phyloP scores from a whole-genome alignment of 768 basidiomycete genomes.

The Dacryopinax primogenitus region DNA sequence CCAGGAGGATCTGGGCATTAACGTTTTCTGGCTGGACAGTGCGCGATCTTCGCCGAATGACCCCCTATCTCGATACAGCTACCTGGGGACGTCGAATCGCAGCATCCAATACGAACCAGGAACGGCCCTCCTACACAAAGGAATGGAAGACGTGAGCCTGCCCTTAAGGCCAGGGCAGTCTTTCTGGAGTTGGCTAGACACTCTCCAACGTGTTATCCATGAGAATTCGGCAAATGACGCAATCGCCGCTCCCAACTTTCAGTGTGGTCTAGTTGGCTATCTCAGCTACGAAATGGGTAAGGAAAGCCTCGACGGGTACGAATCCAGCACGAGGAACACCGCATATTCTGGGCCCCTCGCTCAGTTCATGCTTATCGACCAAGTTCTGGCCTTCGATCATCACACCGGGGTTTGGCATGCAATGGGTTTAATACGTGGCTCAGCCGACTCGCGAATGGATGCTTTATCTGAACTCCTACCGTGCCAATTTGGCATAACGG shows the following conservation, averaged over 20 bases:
- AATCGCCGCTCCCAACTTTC: slow-evolving; percentile 33
- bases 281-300: slow-evolving; percentile 72
- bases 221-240: background rate
- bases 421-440: background rate
- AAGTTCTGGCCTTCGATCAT: slow-evolving; percentile 17
- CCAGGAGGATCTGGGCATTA: background rate
- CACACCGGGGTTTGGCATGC: background rate
- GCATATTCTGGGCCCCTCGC: slow-evolving; percentile 9
- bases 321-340: background rate
- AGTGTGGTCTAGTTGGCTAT: slow-evolving; percentile 70
- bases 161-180: background rate
- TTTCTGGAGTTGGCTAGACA: background rate
- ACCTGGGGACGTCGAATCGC: background rate
- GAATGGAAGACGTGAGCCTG: background rate
- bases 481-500: background rate
- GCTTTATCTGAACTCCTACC: background rate
- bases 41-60: background rate
- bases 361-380: background rate
- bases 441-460: background rate
- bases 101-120: background rate
- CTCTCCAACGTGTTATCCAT: background rate
- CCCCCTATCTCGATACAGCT: background rate
- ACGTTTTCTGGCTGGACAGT: slow-evolving; percentile 1
- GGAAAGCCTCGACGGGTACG: slow-evolving; percentile 17
- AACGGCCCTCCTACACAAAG: background rate